Evolutionary conservation across 2,329 filamentous ascomycete species (phyloP), one percentile per base, ranked within the genome.

Genomic region (Trichothecium sympodiale): DNA sequence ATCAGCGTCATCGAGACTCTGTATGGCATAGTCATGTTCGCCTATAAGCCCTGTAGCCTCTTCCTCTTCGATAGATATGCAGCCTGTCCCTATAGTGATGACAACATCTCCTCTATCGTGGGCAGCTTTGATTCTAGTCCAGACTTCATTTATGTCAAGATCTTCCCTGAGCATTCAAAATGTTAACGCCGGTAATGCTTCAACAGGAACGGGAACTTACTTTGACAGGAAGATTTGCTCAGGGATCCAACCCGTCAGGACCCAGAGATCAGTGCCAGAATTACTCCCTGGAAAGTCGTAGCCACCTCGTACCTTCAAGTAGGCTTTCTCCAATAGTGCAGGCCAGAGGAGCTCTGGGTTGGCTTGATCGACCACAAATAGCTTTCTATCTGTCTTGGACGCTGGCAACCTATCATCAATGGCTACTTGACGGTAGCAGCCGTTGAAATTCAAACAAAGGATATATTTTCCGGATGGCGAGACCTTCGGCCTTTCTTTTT

Each of bases 231-330:
- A 94, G 2, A 96, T 65, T 55, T 98, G 91, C 58, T 98, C 88
- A 0, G 91, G 91, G 34, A 98, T 87, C 91, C 91, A 98, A 20
- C 91, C 89, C 0, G 83, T 94, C 37, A 98, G 60, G 2, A 93
- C 81, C 76, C 85, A 94, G 4, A 98, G 62, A 57, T 98, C 91
- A 3, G 89, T 96, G 9, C 86, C 88, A 1, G 89, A 96, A 55
- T 96, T 96, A 51, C 91, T 96, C 7, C 91, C 91, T 0, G 91
- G 89, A 45, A 98, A 98, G 51, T 98, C 88, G 54, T 98, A 98
- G 25, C 91, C 91, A 18, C 91, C 91, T 38, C 89, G 76, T 9
- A 96, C 77, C 62, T 96, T 98, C 2, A 98, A 65, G 47, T 98
- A 98, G 0, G 91, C 91, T 53, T 98, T 98, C 54, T 98, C 91